Base-by-base conservation (phyloP, 2,329 filamentous ascomycete species). In the Fusarium nelsonii region DNA sequence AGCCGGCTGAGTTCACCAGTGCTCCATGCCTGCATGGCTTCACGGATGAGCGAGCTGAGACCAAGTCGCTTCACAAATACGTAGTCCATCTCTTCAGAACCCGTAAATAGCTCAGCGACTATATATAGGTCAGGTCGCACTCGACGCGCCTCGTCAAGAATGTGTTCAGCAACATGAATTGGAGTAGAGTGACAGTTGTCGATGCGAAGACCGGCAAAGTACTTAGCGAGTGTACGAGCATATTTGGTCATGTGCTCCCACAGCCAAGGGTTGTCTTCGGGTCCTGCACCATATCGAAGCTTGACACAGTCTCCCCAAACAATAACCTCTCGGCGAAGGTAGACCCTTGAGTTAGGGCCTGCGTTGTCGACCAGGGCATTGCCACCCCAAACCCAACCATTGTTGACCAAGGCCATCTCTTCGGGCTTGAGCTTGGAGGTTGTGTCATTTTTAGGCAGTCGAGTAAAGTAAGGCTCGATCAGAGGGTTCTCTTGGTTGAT, bases 271-370 rank as follows among this genome's bases (percentile, higher is more conserved):
- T 91, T 98, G 77, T 98, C 96, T 54, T 94, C 81, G 0, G 91
- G 92, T 0, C 89, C 85, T 28, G 83, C 85, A 34, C 96, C 96
- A 76, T 98, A 99, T 18, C 96, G 90, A 54, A 99, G 86, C 83
- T 99, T 99, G 67, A 98, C 96, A 77, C 97, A 99, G 77, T 99
- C 96, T 15, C 95, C 94, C 96, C 96, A 99, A 32, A 97, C 92
- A 71, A 99, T 98, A 64, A 99, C 93, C 79, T 99, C 94, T 71
- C 96, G 89, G 53, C 93, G 89, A n/a, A 99, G 86, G 76, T 99
- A 99, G n/a, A 95, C 94, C 58, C 91, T 90, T 10, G 95, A 97
- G 46, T 92, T 85, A 0, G 94, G 91, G 0, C 97, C 97, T 32
- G 96, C 96, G 75, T 98, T 96, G 81, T 99, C 96, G 43, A 93